Evolutionary conservation across 1,284 basidiomycete species (phyloP).

Genomic region (Boletus sp.): DNA sequence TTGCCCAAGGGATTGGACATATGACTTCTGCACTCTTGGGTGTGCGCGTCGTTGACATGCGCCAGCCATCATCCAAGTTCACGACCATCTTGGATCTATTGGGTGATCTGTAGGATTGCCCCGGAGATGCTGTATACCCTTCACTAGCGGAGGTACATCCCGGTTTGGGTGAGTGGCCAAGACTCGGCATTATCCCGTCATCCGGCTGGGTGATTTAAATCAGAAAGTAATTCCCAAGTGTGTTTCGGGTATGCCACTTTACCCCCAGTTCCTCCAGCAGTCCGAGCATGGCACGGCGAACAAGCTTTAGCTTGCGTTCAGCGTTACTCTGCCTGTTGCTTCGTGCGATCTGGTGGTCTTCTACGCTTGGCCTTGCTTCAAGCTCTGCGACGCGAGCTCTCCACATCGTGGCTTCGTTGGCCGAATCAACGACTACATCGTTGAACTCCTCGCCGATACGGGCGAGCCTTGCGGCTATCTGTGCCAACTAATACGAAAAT

Average conservation of each 20-base stretch:
- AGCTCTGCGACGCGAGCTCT: constrained; percentile 33
- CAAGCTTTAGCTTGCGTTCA: constrained; percentile 38
- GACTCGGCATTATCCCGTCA: constrained; percentile 15
- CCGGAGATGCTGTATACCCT: constrained; percentile 10
- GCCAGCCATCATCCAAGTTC: constrained; percentile 24
- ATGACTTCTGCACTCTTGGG: constrained; percentile 30
- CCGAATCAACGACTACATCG: constrained; percentile 28
- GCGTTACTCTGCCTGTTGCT: constrained; percentile 27
- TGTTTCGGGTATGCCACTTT: constrained; percentile 5
- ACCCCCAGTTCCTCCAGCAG: constrained; percentile 43
- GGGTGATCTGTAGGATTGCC: not conserved
- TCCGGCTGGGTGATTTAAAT: constrained; percentile 21
- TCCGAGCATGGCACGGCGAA: constrained; percentile 39
- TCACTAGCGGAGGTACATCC: constrained; percentile 1
- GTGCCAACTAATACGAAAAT: constrained; percentile 19
- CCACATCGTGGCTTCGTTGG: constrained; percentile 26
- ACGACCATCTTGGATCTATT: constrained; percentile 5
- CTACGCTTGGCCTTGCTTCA: constrained; percentile 18
- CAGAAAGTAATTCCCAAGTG: not conserved
- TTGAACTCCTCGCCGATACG: constrained; percentile 36
- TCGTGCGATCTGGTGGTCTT: constrained; percentile 5
- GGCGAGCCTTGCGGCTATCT: constrained; percentile 24
- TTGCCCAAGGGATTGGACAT: constrained; percentile 30
- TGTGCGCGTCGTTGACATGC: constrained; percentile 27
- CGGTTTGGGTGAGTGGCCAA: constrained; percentile 10